These are phyloP conservation scores for Lolium perenne DNA, from an alignment of 176 grass and related monocot genomes.

Conservation along the genomic window DNA sequence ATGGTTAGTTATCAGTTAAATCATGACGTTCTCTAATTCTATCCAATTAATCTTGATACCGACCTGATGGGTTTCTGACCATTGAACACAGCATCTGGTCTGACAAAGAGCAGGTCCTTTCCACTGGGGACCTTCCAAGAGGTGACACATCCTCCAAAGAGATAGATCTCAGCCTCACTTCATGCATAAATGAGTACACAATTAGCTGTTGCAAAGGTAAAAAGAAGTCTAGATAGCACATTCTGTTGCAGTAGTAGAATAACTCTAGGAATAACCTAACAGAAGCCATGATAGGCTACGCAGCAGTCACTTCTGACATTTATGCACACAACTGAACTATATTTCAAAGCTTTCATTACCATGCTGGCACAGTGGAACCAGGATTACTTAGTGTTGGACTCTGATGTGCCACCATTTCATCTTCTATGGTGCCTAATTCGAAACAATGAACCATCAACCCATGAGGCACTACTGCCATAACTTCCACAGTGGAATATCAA, in stretches of 20 bases:
- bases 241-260: neutral
- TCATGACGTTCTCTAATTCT: slow-evolving; percentile 12
- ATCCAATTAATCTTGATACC: slow-evolving; percentile 11
- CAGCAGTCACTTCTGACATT: neutral
- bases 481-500: neutral
- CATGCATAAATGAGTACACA: slow-evolving; percentile 28
- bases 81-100: slow-evolving; percentile 95
- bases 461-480: neutral
- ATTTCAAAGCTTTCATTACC: neutral
- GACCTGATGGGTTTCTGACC: slow-evolving; percentile 96
- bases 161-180: slow-evolving; percentile 95
- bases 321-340: neutral
- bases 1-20: slow-evolving; percentile 33
- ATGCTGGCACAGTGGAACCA: neutral
- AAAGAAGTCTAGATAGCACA: neutral
- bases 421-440: neutral
- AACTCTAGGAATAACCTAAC: slow-evolving; percentile 24
- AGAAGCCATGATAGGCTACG: neutral
- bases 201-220: slow-evolving; percentile 27
- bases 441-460: neutral
- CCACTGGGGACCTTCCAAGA: slow-evolving; percentile 86
- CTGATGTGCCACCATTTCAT: neutral
- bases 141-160: slow-evolving; percentile 84
- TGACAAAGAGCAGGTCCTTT: slow-evolving; percentile 90
- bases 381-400: neutral